Evolutionary conservation across 1,284 basidiomycete species (phyloP).

Genomic region (Boletus nobilissimus): DNA sequence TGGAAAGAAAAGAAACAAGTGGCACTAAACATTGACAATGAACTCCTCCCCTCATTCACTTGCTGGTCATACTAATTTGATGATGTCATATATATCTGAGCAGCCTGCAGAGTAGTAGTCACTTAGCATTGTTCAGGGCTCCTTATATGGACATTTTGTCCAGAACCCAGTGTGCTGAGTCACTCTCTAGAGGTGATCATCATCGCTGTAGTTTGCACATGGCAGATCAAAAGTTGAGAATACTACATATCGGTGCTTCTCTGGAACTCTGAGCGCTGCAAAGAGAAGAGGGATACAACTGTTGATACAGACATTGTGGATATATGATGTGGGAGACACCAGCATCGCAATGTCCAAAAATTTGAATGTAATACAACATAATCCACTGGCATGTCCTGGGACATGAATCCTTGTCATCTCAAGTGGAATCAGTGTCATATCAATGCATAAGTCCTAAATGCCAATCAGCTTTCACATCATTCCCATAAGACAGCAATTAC

Average conservation of each 20-base stretch:
- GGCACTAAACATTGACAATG: too few relatives aligned
- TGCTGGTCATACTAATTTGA: too few relatives aligned
- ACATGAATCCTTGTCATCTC: background rate
- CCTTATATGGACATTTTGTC: too few relatives aligned
- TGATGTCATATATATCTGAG: too few relatives aligned
- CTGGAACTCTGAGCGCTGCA: background rate
- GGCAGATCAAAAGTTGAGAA: conserved; percentile 28
- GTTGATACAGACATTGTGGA: conserved; percentile 33
- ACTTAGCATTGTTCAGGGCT: too few relatives aligned
- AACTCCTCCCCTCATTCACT: too few relatives aligned
- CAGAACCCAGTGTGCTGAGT: conserved; percentile 22
- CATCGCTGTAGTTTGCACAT: background rate
- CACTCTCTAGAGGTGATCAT: background rate
- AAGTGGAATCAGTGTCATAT: background rate
- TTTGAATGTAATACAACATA: conserved; percentile 10
- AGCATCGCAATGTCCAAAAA: conserved; percentile 23
- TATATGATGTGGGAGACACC: background rate
- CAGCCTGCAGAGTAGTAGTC: too few relatives aligned
- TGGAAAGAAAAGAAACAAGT: too few relatives aligned
- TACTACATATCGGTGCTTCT: background rate
- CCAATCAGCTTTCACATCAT: background rate
- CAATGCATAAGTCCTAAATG: background rate
- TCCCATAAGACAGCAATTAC: background rate
- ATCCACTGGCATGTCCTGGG: background rate
- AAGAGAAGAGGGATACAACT: conserved; percentile 25